These are phyloP conservation scores for Xylariaceae sp. DNA, from an alignment of 2,329 filamentous ascomycete genomes.

Conservation along the genomic window DNA sequence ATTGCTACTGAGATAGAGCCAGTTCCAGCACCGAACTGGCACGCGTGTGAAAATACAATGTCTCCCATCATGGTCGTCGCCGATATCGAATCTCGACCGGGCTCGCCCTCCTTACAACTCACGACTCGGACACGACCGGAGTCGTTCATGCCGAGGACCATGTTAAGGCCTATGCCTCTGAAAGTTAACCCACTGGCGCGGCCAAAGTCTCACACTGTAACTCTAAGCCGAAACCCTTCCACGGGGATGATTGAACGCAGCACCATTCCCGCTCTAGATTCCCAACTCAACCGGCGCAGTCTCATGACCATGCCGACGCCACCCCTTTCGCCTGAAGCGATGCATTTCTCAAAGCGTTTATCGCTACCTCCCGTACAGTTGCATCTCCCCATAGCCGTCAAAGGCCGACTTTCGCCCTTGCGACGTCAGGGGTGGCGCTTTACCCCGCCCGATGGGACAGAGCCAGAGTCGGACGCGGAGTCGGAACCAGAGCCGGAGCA, in stretches of 20 bases:
- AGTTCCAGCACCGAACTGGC: conserved; percentile 3
- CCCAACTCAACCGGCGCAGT: conserved; percentile 20
- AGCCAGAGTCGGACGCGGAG: background rate
- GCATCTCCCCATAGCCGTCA: background rate
- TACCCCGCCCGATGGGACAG: conserved; percentile 4
- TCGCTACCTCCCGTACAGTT: conserved; percentile 17
- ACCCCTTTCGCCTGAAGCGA: conserved; percentile 15
- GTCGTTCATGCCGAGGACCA: conserved; percentile 9
- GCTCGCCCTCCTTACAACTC: conserved; percentile 10
- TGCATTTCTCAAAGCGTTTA: conserved; percentile 10
- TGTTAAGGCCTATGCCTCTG: conserved; percentile 18
- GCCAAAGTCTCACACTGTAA: conserved; percentile 22
- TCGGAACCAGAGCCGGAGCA: background rate
- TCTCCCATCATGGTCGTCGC: conserved; percentile 29
- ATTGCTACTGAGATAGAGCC: conserved; percentile 20
- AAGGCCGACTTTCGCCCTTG: conserved; percentile 2
- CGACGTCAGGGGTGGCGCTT: conserved; percentile 13
- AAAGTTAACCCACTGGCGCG: conserved; percentile 21
- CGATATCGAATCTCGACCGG: conserved; percentile 17
- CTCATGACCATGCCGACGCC: conserved; percentile 22
- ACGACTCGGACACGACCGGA: conserved; percentile 12
- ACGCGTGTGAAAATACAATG: conserved; percentile 18
- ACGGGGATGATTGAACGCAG: conserved; percentile 24
- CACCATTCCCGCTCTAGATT: conserved; percentile 10
- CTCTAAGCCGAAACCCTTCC: conserved; percentile 24